A percentile compares a stretch with the other conserved stretches of the same genome.
phyloP scores from a whole-genome alignment of 371 early-diverging fungal genomes.

The Dipsacomyces acuminosporus region DNA sequence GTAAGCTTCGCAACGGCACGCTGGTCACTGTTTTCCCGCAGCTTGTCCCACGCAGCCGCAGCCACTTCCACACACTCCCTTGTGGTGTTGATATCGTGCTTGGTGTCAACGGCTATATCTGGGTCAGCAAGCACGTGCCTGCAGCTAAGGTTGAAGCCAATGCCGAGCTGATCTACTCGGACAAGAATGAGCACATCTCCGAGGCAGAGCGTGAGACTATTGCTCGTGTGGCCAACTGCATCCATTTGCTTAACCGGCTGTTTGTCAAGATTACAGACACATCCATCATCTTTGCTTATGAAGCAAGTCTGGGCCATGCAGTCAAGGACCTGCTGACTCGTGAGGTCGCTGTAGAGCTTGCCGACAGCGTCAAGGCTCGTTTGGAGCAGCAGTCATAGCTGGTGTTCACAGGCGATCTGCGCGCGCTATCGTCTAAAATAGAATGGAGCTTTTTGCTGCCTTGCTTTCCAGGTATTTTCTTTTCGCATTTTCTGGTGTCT shows the following conservation, averaged over 20 bases:
- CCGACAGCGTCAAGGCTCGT: conserved; percentile 34
- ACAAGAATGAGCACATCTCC: conserved; percentile 70
- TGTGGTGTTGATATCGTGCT: conserved; percentile 89
- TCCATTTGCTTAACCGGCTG: conserved; percentile 68
- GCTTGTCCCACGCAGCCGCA: conserved; percentile 83
- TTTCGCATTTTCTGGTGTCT: no score
- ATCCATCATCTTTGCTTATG: conserved; percentile 80
- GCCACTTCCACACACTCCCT: conserved; percentile 83
- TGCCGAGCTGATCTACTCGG: conserved; percentile 69
- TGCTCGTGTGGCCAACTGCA: conserved; percentile 83
- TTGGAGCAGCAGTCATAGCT: conserved; percentile 27
- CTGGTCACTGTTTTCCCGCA: conserved; percentile 80
- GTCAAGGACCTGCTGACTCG: conserved; percentile 60
- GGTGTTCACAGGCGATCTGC: no score
- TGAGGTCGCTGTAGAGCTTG: conserved; percentile 51
- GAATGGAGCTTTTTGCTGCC: no score
- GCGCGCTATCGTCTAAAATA: no score
- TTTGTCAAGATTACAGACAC: conserved; percentile 80
- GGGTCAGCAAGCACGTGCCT: conserved; percentile 79
- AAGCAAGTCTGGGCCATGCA: conserved; percentile 53
- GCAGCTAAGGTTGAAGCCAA: conserved; percentile 59
- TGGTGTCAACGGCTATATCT: conserved; percentile 97
- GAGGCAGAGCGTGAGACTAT: conserved; percentile 67
- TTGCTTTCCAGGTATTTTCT: no score
- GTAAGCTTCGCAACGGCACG: conserved; percentile 91